phyloP scores from a whole-genome alignment of 2,329 filamentous ascomycete genomes.

The Penicillium digitatum region DNA sequence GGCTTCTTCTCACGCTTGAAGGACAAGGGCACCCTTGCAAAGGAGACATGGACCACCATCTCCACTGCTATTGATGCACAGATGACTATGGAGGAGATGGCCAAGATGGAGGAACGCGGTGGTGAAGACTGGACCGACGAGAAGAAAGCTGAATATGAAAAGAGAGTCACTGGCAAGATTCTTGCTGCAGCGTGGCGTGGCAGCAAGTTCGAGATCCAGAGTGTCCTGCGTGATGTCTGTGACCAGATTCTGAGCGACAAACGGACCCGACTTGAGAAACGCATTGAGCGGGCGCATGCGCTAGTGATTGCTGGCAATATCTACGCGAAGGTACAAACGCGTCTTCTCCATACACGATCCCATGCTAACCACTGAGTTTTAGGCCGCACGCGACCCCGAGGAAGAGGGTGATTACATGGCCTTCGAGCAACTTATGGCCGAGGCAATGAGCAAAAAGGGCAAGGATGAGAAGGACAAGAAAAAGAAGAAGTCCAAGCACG shows the following conservation, averaged over 20 bases:
- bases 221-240: conserved; percentile 89
- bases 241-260: conserved; percentile 78
- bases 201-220: conserved; percentile 96
- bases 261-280: conserved; percentile 75
- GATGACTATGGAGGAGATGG: conserved; percentile 99
- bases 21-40: conserved; percentile 93
- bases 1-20: conserved; percentile 92
- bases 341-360: not conserved
- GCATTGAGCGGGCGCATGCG: conserved; percentile 85
- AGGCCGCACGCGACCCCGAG: conserved; percentile 86
- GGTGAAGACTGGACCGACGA: conserved; percentile 98
- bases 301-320: conserved; percentile 85
- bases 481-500: conserved; percentile 52
- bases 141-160: conserved; percentile 92
- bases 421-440: conserved; percentile 95
- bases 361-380: conserved; percentile 12
- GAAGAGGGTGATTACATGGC: conserved; percentile 99
- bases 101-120: conserved; percentile 86
- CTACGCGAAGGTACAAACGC: conserved; percentile 68
- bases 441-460: conserved; percentile 93
- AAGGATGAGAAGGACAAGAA: conserved; percentile 72
- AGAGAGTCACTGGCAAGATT: conserved; percentile 95
- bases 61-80: conserved; percentile 94
- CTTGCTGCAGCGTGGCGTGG: conserved; percentile 94
- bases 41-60: conserved; percentile 98